These are phyloP conservation scores for Myriosclerotinia curreyana DNA, from an alignment of 2,329 filamentous ascomycete genomes.

Conservation along the genomic window DNA sequence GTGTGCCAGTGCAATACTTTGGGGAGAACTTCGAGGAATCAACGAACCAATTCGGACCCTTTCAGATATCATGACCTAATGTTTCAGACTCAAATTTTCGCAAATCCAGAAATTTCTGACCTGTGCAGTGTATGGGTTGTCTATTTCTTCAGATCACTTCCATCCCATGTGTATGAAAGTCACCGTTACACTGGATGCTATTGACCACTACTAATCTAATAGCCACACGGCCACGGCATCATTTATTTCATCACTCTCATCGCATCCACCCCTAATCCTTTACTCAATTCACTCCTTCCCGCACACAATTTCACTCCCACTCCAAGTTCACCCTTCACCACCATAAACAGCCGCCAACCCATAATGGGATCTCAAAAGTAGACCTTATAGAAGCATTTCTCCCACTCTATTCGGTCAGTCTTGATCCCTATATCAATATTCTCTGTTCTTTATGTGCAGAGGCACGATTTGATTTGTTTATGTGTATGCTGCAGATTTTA, in stretches of 20 bases:
- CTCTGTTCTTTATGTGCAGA: neutral
- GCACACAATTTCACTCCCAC: neutral
- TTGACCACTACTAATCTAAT: neutral
- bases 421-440: slow-evolving; percentile 14
- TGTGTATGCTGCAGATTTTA: slow-evolving; percentile 6
- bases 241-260: neutral
- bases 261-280: neutral
- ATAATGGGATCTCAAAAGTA: slow-evolving; percentile 18
- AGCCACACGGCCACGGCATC: neutral
- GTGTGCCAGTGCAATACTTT: slow-evolving; percentile 14
- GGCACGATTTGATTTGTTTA: slow-evolving; percentile 6
- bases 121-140: neutral
- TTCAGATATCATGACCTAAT: neutral
- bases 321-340: neutral
- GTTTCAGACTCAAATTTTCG: neutral
- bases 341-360: neutral
- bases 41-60: slow-evolving; percentile 18
- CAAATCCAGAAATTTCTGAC: neutral
- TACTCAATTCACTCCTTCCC: too few species aligned
- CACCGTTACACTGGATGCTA: neutral
- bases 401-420: slow-evolving; percentile 18
- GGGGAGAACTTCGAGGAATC: slow-evolving; percentile 11
- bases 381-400: slow-evolving; percentile 20
- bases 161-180: neutral
- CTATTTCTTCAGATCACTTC: neutral